A percentile compares a stretch with the other conserved stretches of the same genome.
Conservation (phyloP, 176 grass and related monocot genomes). For the Melocanna baccifera region DNA sequence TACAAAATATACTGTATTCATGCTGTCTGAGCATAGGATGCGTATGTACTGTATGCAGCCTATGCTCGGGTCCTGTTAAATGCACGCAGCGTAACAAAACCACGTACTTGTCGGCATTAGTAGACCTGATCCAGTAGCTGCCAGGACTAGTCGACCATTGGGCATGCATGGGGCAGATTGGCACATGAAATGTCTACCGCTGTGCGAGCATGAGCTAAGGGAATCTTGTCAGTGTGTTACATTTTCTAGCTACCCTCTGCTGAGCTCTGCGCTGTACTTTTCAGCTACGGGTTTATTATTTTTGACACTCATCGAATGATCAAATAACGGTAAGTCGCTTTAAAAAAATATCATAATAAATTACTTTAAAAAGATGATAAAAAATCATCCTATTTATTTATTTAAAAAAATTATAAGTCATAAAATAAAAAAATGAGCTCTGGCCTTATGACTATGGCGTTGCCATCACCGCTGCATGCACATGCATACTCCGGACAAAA, state of each 20-base stretch:
- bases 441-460: neutral
- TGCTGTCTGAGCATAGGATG: neutral
- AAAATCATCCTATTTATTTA: no score
- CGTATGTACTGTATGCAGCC: neutral
- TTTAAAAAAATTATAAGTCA: rapidly evolving
- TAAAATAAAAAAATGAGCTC: no score
- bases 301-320: no score
- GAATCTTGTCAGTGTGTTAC: conserved; percentile 16
- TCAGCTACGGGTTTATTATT: no score
- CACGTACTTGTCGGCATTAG: neutral
- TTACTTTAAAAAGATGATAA: no score
- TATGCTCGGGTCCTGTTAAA: neutral
- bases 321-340: no score
- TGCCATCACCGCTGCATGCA: neutral
- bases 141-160: neutral
- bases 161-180: neutral
- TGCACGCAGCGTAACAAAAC: neutral
- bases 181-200: neutral
- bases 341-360: no score
- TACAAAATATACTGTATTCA: neutral
- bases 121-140: neutral
- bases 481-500: neutral
- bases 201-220: neutral
- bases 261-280: neutral
- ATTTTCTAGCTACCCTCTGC: neutral